A percentile compares a stretch with the other conserved stretches of the same genome.
Conservation (phyloP, 2,329 filamentous ascomycete genomes). For the Plectosphaerella plurivora region DNA sequence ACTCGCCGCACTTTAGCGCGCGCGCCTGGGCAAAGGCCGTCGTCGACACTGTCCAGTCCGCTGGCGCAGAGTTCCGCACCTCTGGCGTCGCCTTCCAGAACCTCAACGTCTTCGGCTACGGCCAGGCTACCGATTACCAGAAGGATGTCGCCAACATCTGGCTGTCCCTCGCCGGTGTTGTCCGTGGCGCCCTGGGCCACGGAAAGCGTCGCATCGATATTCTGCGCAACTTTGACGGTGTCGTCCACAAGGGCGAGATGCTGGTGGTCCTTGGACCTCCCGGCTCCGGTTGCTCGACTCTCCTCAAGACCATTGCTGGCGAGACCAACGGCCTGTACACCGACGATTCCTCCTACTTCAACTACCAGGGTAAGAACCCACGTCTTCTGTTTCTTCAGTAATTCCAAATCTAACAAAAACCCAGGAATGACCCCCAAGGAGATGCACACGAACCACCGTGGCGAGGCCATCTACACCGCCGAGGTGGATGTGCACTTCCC, state of each 20-base stretch:
- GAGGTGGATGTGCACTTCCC: slow-evolving; percentile 82
- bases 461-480: slow-evolving; percentile 82
- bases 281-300: slow-evolving; percentile 73
- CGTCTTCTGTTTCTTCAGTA: background rate
- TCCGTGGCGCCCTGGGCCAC: slow-evolving; percentile 45
- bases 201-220: slow-evolving; percentile 61
- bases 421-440: slow-evolving; percentile 61
- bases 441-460: slow-evolving; percentile 74
- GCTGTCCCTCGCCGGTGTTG: slow-evolving; percentile 41
- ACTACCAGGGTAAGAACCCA: slow-evolving; percentile 64
- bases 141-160: slow-evolving; percentile 61
- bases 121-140: slow-evolving; percentile 65
- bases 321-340: slow-evolving; percentile 78
- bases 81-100: slow-evolving; percentile 64
- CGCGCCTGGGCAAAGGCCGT: slow-evolving; percentile 58
- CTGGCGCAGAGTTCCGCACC: slow-evolving; percentile 53
- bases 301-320: slow-evolving; percentile 79
- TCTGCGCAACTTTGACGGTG: slow-evolving; percentile 61
- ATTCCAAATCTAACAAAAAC: slow-evolving; percentile 8
- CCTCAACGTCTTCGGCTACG: slow-evolving; percentile 65
- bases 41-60: slow-evolving; percentile 44
- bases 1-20: slow-evolving; percentile 47
- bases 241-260: slow-evolving; percentile 70
- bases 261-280: slow-evolving; percentile 70
- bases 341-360: slow-evolving; percentile 67